Evolutionary conservation across 2,329 filamentous ascomycete genomes (phyloP).

Genomic region (Arthrobotrys sphaeroides): DNA sequence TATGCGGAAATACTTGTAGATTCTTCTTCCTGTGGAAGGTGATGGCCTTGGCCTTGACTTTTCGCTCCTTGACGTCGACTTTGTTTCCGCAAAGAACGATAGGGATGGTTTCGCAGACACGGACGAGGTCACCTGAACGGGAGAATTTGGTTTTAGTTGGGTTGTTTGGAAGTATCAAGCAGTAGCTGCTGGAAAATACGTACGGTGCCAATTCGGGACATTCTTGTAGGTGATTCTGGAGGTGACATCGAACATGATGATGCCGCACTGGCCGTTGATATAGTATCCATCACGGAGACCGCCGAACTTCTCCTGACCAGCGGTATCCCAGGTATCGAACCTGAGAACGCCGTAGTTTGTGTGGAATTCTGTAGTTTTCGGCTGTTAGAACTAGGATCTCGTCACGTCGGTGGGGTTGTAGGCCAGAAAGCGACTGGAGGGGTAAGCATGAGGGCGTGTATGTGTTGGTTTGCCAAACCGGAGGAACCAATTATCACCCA

Average conservation of each 20-base stretch:
- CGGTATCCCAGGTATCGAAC: constrained; percentile 99
- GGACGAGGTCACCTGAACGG: constrained; percentile 85
- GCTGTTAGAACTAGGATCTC: constrained; percentile 31
- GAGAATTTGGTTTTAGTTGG: constrained; percentile 9
- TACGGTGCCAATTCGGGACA: constrained; percentile 99
- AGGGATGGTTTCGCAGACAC: constrained; percentile 98
- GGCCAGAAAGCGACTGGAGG: constrained; percentile 34
- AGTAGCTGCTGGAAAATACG: constrained; percentile 61
- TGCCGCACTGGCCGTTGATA: constrained; percentile 99
- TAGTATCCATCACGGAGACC: constrained; percentile 99
- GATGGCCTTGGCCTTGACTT: constrained; percentile 99
- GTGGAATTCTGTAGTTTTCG: constrained; percentile 60
- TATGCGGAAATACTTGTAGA: constrained; percentile 69
- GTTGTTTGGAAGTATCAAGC: background rate
- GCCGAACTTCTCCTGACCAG: constrained; percentile 99
- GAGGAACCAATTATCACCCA: constrained; percentile 22
- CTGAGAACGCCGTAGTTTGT: constrained; percentile 90
- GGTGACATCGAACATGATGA: constrained; percentile 99
- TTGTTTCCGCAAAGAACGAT: constrained; percentile 99
- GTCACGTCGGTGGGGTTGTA: constrained; percentile 55
- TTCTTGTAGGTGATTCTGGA: constrained; percentile 99
- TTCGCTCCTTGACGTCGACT: constrained; percentile 99
- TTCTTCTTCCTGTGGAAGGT: constrained; percentile 99
- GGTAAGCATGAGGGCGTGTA: constrained; percentile 57
- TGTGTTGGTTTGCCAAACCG: constrained; percentile 59